A percentile compares a stretch with the other conserved stretches of the same genome.
Conservation (phyloP, 768 basidiomycete species). For the Collybia sordida region DNA sequence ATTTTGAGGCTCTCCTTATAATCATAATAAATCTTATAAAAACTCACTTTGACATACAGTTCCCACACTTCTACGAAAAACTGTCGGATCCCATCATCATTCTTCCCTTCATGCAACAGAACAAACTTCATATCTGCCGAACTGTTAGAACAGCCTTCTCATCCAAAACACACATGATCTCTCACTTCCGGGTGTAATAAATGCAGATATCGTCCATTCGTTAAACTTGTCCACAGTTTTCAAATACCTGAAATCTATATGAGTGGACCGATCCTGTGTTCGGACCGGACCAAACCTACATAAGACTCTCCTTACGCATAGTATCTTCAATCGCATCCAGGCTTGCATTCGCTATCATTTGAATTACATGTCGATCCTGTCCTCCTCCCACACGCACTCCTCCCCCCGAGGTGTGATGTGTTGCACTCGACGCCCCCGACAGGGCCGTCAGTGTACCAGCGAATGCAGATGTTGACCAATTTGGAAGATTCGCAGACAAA, state of each 20-base stretch:
- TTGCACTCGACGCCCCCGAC: constrained; percentile 79
- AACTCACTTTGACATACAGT: constrained; percentile 86
- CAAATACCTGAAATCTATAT: constrained; percentile 68
- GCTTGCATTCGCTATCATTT: constrained; percentile 98
- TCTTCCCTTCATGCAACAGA: constrained; percentile 91
- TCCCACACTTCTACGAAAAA: constrained; percentile 99
- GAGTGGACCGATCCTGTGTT: constrained; percentile 11
- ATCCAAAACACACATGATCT: constrained; percentile 1
- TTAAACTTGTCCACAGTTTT: constrained; percentile 97
- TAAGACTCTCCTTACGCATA: constrained; percentile 76
- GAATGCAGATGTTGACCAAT: constrained; percentile 90
- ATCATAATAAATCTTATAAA: not conserved
- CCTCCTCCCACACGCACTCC: constrained; percentile 73
- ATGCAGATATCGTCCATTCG: constrained; percentile 97
- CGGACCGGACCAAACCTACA: constrained; percentile 50
- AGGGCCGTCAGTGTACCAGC: constrained; percentile 86
- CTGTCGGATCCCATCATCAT: constrained; percentile 91
- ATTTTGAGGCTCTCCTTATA: constrained; percentile 2
- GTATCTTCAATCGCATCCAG: constrained; percentile 94
- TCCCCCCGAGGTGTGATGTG: constrained; percentile 67
- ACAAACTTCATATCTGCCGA: constrained; percentile 89
- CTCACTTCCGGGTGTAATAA: constrained; percentile 94
- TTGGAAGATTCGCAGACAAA: constrained; percentile 79
- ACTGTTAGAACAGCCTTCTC: constrained; percentile 16
- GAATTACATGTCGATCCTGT: constrained; percentile 90